Base-by-base conservation (phyloP, 805 yeast genomes). In the Hanseniaspora pseudoguilliermondii region DNA sequence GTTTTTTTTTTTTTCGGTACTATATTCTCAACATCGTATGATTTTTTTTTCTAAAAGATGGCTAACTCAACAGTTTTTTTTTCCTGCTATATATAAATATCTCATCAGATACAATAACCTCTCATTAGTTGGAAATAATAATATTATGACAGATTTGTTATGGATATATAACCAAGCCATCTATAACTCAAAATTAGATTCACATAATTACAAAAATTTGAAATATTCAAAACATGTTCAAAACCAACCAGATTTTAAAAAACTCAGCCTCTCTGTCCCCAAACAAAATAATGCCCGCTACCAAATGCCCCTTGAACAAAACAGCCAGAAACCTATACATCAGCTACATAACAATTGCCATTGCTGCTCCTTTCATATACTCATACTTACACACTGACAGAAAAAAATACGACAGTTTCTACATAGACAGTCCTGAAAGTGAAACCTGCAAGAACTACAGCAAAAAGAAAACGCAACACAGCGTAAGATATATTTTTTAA, bases 361-460 rank as follows among this genome's bases (percentile, higher is more conserved):
- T 67, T 21, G 60, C 64, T 16, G 40, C 65, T 32, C 70, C 70
- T 10, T 67, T 67, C 55, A 56, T 57, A 4, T 40, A 65, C 21
- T 66, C 70, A 10, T 66, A 66, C 35, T 63, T 46, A 16, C 20
- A 53, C 40, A 44, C 50, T 9, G 36, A 23, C 44, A 41, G 29
- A 23, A 41, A 41, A 9, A 41, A 35, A 10, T 21, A 23, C 40
- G 20, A 20, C 18, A 13, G 16, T 11, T n/a, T 36, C 16, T 15
- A 18, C 27, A 41, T 38, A n/a, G 27, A 41, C 27, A 41, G 15
- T 11, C 18, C 18, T 21, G 42, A 29, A 20, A 34, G 40, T 13
- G 21, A 41, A 18, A 49, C 47, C 15, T n/a, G 27, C 29, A 29
- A 23, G 6, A 20, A 25, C 25, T 20, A 49, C 23, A 25, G 21